These are phyloP conservation scores for Lojkania enalia DNA, from an alignment of 2,329 filamentous ascomycete species.

Conservation along the genomic window DNA sequence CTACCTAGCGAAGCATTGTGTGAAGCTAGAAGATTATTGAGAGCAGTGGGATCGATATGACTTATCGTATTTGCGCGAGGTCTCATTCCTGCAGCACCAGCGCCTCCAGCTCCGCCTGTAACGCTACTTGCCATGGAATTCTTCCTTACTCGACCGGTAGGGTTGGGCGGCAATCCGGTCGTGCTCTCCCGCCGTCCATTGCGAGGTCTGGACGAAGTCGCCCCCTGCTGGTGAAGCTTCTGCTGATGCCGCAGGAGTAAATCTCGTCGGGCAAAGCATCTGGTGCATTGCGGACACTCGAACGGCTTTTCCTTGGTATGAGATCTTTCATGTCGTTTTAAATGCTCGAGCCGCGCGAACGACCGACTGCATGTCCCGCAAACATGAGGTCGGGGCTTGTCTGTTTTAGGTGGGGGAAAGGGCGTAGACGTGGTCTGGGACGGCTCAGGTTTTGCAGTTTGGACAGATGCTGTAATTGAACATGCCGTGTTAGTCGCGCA, in stretches of 20 bases:
- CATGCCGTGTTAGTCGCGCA: conserved; percentile 23
- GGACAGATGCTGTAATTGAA: conserved; percentile 32
- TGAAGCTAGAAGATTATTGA: conserved; percentile 69
- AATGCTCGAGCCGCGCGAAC: conserved; percentile 91
- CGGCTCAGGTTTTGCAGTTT: conserved; percentile 36
- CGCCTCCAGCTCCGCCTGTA: conserved; percentile 52
- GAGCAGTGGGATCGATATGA: conserved; percentile 77
- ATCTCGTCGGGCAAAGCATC: conserved; percentile 94
- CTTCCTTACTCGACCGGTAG: conserved; percentile 79
- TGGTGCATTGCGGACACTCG: conserved; percentile 89
- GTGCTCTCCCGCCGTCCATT: conserved; percentile 84
- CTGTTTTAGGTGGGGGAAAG: conserved; percentile 87
- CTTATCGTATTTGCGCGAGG: conserved; percentile 96
- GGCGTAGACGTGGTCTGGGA: conserved; percentile 34
- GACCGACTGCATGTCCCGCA: conserved; percentile 89
- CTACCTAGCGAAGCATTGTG: conserved; percentile 56
- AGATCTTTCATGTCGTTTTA: conserved; percentile 97
- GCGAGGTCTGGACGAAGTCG: conserved; percentile 81
- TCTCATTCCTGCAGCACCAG: conserved; percentile 66
- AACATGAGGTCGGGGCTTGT: conserved; percentile 94
- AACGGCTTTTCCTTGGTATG: conserved; percentile 99
- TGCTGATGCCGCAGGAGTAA: conserved; percentile 93
- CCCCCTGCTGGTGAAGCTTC: conserved; percentile 93
- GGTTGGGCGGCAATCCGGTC: conserved; percentile 69
- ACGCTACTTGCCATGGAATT: conserved; percentile 76